phyloP scores from a whole-genome alignment of 148 eudicot species.

The Camellia granthamiana region DNA sequence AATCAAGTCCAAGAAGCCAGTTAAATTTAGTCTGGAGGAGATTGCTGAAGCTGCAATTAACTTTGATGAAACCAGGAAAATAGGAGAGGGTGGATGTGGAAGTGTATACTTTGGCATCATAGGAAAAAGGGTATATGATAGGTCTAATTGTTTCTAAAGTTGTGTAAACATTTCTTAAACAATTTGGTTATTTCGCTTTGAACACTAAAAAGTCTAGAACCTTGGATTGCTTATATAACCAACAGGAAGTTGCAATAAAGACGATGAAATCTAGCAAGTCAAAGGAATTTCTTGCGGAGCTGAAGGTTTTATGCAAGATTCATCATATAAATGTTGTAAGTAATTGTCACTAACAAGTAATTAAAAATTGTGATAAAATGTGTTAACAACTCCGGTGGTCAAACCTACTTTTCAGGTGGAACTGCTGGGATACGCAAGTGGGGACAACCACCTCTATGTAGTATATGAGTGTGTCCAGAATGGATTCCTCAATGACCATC shows the following conservation, averaged over 20 bases:
- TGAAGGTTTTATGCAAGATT: constrained; percentile 22
- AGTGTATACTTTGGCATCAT: constrained; percentile 36
- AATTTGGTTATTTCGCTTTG: not conserved
- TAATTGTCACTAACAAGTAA: not conserved
- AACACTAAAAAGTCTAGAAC: not conserved
- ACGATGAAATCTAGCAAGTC: constrained; percentile 44
- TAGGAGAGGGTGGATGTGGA: constrained; percentile 43
- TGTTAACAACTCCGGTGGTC: not conserved
- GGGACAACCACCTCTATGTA: constrained; percentile 40
- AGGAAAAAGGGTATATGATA: constrained; percentile 26
- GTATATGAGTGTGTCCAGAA: constrained; percentile 35
- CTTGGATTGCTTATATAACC: not conserved
- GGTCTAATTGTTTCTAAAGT: not conserved
- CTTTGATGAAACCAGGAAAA: constrained; percentile 33
- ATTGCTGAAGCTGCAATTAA: constrained; percentile 34
- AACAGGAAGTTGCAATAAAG: constrained; percentile 39
- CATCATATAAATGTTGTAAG: constrained; percentile 37
- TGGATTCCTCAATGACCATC: constrained; percentile 41
- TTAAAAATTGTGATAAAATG: not conserved
- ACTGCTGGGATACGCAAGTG: constrained; percentile 42
- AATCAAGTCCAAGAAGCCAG: constrained; percentile 35
- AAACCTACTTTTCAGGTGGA: constrained; percentile 25
- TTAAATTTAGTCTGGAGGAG: constrained; percentile 31
- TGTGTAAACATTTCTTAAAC: not conserved
- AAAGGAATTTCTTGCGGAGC: constrained; percentile 44